Evolutionary conservation across 495 filamentous ascomycete genomes (phyloP), one percentile per base, ranked within the genome.

Genomic region (Astrothelium macrocarpum): DNA sequence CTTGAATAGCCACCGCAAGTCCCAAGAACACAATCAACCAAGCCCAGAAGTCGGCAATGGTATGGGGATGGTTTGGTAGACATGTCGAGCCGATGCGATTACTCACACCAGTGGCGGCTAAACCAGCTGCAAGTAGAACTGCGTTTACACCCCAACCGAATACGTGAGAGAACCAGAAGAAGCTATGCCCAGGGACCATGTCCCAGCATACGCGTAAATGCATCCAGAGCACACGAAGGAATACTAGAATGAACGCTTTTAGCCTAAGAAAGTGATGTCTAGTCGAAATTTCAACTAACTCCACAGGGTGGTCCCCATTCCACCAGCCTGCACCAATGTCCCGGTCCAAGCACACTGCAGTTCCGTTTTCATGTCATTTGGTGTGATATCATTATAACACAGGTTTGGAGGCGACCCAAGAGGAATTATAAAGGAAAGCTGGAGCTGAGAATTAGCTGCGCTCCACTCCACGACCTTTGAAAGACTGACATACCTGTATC

Each of bases 141-240:
- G 65, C 32, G 3, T 74, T 69, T 0, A 75, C 20, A 29, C 69
- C 53, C n/a, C 61, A 63, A 34, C 73, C 73, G 60, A 67, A 59
- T 25, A 65, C 20, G 34, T 73, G 68, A 31, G 65, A 64, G 58
- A 65, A 62, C 62, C 64, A 74, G 32, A 68, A 66, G 69, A 69
- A 77, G 25, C 23, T 25, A 14, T 61, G 12, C 29, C 71, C 71
- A 31, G 66, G 73, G 29, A 71, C 64, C 12, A 65, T 28, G 66
- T 75, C 72, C 74, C 74, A 76, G 68, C 72, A 71, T 49, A 77
- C 70, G 45, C 72, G 69, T n/a, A 76, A 65, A 53, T 75, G 72
- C 9, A 74, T 71, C 72, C 71, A 76, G 25, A 75, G 59, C 45
- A 68, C 68, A 61, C 73, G 73, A 49, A 74, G 66, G 49, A 75